Evolutionary conservation across 2,329 filamentous ascomycete genomes (phyloP).

Genomic region (Huntiella savannae): DNA sequence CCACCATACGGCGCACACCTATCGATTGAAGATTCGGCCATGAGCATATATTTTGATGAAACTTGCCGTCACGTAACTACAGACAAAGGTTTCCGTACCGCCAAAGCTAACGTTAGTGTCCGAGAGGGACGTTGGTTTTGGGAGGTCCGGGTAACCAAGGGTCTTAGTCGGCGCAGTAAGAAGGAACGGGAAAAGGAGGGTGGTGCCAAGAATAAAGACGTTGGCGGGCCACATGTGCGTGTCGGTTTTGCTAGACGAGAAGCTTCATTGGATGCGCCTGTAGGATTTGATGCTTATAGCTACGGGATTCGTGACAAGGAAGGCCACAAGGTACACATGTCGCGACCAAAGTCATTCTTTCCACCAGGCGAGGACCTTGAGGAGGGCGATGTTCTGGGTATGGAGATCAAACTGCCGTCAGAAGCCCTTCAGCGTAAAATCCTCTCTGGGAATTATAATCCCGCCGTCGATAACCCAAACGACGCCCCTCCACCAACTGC

Average conservation of each 20-base stretch:
- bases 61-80: slow-evolving; percentile 64
- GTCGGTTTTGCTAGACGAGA: slow-evolving; percentile 74
- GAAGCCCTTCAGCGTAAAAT: slow-evolving; percentile 75
- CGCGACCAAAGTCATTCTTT: slow-evolving; percentile 79
- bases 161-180: slow-evolving; percentile 33
- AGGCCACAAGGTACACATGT: slow-evolving; percentile 85
- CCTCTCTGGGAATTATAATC: slow-evolving; percentile 73
- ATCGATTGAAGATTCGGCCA: slow-evolving; percentile 80
- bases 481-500: slow-evolving; percentile 25
- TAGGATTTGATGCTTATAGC: slow-evolving; percentile 80
- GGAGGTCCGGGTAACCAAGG: slow-evolving; percentile 76
- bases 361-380: slow-evolving; percentile 57
- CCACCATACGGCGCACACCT: slow-evolving; percentile 68
- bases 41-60: slow-evolving; percentile 65
- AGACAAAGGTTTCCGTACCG: slow-evolving; percentile 82
- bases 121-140: slow-evolving; percentile 85
- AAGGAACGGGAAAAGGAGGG: slow-evolving; percentile 15
- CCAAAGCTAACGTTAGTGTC: slow-evolving; percentile 74
- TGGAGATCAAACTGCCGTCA: slow-evolving; percentile 80
- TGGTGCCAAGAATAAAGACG: slow-evolving; percentile 18
- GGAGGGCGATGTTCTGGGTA: slow-evolving; percentile 83
- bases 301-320: slow-evolving; percentile 80
- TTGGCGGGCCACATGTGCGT: slow-evolving; percentile 47
- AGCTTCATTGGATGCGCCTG: slow-evolving; percentile 62
- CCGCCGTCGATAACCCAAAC: slow-evolving; percentile 47